phyloP scores from a whole-genome alignment of 192 early-diverging fungal genomes.

The Coemansia sp. region DNA sequence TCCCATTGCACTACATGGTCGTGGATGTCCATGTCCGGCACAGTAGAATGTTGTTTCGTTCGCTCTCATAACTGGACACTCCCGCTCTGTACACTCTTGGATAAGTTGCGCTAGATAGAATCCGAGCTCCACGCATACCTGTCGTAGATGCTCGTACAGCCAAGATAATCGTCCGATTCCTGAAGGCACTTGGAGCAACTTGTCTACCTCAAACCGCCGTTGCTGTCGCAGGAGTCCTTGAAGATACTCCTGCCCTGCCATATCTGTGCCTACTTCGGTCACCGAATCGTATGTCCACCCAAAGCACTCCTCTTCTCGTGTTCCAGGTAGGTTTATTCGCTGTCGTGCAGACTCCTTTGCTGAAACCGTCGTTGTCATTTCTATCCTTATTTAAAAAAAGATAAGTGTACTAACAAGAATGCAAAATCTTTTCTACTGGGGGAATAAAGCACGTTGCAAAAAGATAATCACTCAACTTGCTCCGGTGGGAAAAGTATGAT shows the following conservation, averaged over 20 bases:
- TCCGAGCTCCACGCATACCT: slow-evolving; percentile 83
- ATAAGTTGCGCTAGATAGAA: slow-evolving; percentile 70
- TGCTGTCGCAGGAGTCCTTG: slow-evolving; percentile 69
- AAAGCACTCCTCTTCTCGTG: slow-evolving; percentile 40
- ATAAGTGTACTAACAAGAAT: too few species aligned
- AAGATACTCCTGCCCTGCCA: slow-evolving; percentile 77
- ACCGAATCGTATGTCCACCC: slow-evolving; percentile 26
- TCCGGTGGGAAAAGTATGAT: too few species aligned
- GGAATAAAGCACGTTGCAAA: too few species aligned
- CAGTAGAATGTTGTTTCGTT: slow-evolving; percentile 90
- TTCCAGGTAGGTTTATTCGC: slow-evolving; percentile 36
- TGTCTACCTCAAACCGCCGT: slow-evolving; percentile 62
- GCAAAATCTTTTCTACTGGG: too few species aligned
- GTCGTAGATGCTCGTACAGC: slow-evolving; percentile 92
- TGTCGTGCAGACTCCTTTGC: too few species aligned
- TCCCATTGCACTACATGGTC: slow-evolving; percentile 83
- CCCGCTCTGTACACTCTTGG: slow-evolving; percentile 69
- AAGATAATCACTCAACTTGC: too few species aligned
- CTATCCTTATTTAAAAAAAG: too few species aligned
- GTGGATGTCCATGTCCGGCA: slow-evolving; percentile 78
- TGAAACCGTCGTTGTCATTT: too few species aligned
- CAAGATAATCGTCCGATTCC: slow-evolving; percentile 66
- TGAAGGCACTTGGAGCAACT: slow-evolving; percentile 61
- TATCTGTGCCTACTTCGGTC: slow-evolving; percentile 67
- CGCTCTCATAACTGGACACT: slow-evolving; percentile 93